Base-by-base conservation (phyloP, 306 rosid species). In the Citrullus mucosospermus region DNA sequence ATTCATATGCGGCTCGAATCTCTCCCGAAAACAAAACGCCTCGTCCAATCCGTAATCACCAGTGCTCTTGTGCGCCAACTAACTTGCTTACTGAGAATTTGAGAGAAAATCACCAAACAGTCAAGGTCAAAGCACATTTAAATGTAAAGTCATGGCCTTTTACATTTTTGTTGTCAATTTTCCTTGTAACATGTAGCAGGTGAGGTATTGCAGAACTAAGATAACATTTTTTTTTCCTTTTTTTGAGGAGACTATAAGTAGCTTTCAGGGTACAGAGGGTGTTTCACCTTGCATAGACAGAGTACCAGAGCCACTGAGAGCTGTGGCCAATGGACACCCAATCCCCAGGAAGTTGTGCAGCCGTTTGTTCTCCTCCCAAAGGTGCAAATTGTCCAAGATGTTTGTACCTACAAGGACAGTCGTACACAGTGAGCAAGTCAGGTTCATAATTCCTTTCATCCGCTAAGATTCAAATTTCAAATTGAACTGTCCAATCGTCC, bases 331-430 rank as follows among this genome's bases (percentile, higher is more conserved):
- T 92, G 34, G 98, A 95, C 43, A 95, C 97, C 92, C 97, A 91
- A 84, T 95, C 99, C 30, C 97, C 97, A 8, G 99, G 99, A 85
- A 95, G 97, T 83, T 95, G 99, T 22, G 99, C 98, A 6, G 99
- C 99, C 77, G 98, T 92, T 86, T 92, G 91, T 77, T 95, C 99
- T 80, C 99, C 99, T 50, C 99, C 99, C 83, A 95, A 81, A 25
- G 99, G 99, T 81, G 99, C 99, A 32, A 95, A 95, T 81, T 95
- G 99, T 68, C 99, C 99, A 22, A 95, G 87, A 84, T 92, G 99
- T 85, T 90, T 92, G 87, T 95, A 95, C 93, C 98, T 95, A 74
- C 25, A 83, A 55, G 16, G 85, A 50, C 67, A 72, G 76, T 9
- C 69, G 80, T 51, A 44, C 60, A 85, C 32, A 58, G 51, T 53